These are phyloP conservation scores for Yamadazyma triangularis DNA, from an alignment of 1,139 yeast species.

Conservation along the genomic window DNA sequence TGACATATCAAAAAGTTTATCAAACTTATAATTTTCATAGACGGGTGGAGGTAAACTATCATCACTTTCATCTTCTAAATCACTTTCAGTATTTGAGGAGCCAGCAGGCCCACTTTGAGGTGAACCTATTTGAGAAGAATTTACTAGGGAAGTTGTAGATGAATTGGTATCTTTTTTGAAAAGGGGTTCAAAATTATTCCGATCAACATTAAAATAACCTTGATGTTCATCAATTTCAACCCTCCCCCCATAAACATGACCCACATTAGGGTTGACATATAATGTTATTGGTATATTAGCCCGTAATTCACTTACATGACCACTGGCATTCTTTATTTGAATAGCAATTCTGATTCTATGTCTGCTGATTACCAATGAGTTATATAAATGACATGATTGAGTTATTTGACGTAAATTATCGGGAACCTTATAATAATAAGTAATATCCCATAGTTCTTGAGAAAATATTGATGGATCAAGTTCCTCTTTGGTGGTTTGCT, in stretches of 20 bases:
- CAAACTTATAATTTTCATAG: constrained; percentile 35
- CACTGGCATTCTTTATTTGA: constrained; percentile 54
- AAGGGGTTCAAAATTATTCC: constrained; percentile 31
- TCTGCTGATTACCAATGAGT: constrained; percentile 49
- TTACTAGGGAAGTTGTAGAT: constrained; percentile 1
- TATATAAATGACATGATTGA: constrained; percentile 52
- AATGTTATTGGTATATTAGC: constrained; percentile 63
- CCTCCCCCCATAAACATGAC: constrained; percentile 48
- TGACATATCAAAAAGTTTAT: constrained; percentile 32
- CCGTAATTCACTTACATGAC: constrained; percentile 63
- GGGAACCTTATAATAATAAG: constrained; percentile 49
- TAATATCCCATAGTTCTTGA: constrained; percentile 49
- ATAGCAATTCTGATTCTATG: constrained; percentile 58
- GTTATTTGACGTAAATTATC: constrained; percentile 47
- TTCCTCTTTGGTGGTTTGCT: constrained; percentile 19
- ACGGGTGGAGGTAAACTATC: constrained; percentile 38
- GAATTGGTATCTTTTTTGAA: constrained; percentile 22
- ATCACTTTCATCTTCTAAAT: constrained; percentile 23
- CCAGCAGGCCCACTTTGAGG: constrained; percentile 10
- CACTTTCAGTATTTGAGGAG: constrained; percentile 2
- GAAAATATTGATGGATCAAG: constrained; percentile 20
- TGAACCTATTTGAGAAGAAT: constrained; percentile 11
- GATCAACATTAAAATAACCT: constrained; percentile 38
- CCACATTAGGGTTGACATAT: constrained; percentile 51
- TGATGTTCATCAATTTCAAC: constrained; percentile 48